phyloP scores from a whole-genome alignment of 305 asterid genomes.

The Fraxinus latifolia region DNA sequence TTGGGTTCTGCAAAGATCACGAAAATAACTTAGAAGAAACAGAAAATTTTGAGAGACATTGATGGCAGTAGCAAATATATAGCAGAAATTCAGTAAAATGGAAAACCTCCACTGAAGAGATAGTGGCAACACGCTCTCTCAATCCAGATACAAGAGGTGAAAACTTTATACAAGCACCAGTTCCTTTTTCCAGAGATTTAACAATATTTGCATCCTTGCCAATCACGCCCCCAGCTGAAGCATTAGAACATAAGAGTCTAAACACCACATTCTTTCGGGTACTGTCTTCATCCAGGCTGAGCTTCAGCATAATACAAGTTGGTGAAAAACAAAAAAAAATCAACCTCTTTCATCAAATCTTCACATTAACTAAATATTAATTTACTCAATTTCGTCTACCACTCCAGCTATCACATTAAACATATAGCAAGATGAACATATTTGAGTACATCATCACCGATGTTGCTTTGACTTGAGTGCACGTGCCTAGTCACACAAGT shows the following conservation, averaged over 20 bases:
- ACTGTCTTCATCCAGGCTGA: conserved; percentile 32
- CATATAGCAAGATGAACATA: not conserved
- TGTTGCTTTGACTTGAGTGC: not conserved
- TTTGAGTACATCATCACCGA: not conserved
- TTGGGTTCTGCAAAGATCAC: conserved; percentile 37
- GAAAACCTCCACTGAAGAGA: conserved; percentile 52
- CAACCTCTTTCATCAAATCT: not conserved
- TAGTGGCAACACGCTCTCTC: conserved; percentile 53
- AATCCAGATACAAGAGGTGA: conserved; percentile 41
- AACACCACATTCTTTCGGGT: conserved; percentile 39
- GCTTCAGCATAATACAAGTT: not conserved
- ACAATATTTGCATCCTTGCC: conserved; percentile 48
- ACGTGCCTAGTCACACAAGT: not conserved
- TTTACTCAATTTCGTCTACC: not conserved
- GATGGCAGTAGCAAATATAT: not conserved
- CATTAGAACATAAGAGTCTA: conserved; percentile 47
- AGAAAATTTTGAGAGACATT: not conserved
- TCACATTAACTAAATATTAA: not conserved
- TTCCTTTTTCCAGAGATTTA: conserved; percentile 50
- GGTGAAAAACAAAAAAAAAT: not conserved
- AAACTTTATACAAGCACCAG: conserved; percentile 53
- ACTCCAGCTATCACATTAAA: not conserved
- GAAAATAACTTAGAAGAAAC: conserved; percentile 17
- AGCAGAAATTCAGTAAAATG: conserved; percentile 16
- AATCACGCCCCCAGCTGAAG: conserved; percentile 50